These are phyloP conservation scores for Rhynchosporium graminicola DNA, from an alignment of 2,329 filamentous ascomycete species.

Conservation along the genomic window DNA sequence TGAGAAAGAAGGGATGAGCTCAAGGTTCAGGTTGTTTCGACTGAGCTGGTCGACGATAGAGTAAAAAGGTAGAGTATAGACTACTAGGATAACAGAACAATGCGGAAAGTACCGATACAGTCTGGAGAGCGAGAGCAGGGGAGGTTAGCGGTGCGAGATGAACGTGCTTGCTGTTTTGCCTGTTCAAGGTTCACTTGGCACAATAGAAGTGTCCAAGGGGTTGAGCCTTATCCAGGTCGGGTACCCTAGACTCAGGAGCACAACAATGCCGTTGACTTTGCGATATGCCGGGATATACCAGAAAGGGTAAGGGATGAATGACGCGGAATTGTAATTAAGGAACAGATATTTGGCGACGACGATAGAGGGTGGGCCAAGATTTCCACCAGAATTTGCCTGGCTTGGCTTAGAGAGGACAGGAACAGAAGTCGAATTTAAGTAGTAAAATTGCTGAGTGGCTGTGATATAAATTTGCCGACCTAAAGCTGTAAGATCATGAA, in stretches of 20 bases:
- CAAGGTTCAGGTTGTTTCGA: conserved; percentile 29
- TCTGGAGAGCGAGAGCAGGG: background rate
- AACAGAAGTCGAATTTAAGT: background rate
- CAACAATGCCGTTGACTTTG: conserved; percentile 12
- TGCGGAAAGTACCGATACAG: conserved; percentile 25
- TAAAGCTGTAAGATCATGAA: background rate
- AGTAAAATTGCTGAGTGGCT: background rate
- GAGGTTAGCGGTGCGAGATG: conserved; percentile 25
- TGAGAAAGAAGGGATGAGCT: conserved; percentile 26
- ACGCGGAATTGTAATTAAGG: conserved; percentile 8
- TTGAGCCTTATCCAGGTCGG: conserved; percentile 16
- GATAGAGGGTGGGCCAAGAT: conserved; percentile 2
- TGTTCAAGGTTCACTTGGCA: conserved; percentile 16
- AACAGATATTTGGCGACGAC: conserved; percentile 1
- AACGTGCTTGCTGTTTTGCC: conserved; percentile 23
- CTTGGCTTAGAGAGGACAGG: background rate
- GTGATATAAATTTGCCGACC: background rate
- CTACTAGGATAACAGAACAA: conserved; percentile 18
- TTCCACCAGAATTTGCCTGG: conserved; percentile 1
- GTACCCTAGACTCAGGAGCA: conserved; percentile 20
- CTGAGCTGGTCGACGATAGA: conserved; percentile 25
- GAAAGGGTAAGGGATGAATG: background rate
- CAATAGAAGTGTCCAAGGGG: conserved; percentile 13
- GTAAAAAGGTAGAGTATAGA: background rate
- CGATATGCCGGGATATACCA: conserved; percentile 9